These are phyloP conservation scores for Pseudopyricularia javanii DNA, from an alignment of 2,329 filamentous ascomycete species.

Conservation along the genomic window DNA sequence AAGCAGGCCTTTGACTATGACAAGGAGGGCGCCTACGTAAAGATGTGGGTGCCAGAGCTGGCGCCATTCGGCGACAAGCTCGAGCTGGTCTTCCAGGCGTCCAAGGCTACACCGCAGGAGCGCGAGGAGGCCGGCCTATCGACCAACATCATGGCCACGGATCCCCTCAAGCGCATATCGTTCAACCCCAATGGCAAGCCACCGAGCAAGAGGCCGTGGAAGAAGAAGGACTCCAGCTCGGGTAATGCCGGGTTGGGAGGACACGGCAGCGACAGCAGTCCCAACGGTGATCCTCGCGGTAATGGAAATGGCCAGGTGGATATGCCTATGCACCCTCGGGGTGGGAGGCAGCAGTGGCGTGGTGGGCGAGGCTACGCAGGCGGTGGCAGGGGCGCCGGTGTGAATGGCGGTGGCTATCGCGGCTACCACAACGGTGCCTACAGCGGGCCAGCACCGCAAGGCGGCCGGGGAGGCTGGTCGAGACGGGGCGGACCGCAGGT, in stretches of 20 bases:
- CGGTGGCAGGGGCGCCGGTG: background rate
- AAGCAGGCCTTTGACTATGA: slow-evolving; percentile 76
- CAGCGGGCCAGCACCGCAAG: background rate
- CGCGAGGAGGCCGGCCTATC: slow-evolving; percentile 43
- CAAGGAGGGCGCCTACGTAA: slow-evolving; percentile 53
- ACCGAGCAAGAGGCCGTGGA: slow-evolving; percentile 10
- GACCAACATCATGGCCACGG: slow-evolving; percentile 51
- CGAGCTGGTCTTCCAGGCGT: slow-evolving; percentile 57
- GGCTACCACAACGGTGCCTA: background rate
- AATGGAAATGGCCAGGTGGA: background rate
- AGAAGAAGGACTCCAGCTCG: background rate
- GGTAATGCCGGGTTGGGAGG: background rate
- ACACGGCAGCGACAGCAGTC: background rate
- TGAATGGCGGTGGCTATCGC: background rate
- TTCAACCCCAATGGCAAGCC: slow-evolving; percentile 45
- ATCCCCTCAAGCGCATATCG: slow-evolving; percentile 53
- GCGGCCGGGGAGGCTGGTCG: background rate
- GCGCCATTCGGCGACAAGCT: slow-evolving; percentile 32
- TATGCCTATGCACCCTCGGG: background rate
- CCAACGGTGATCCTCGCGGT: slow-evolving; percentile 7
- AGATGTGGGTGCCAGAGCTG: slow-evolving; percentile 62
- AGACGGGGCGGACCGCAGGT: background rate
- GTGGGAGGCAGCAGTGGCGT: background rate
- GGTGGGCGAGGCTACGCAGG: background rate
- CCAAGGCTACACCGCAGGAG: slow-evolving; percentile 47